Evolutionary conservation across 768 basidiomycete genomes (phyloP), one percentile per base, ranked within the genome.

Genomic region (Guyanaporus albipodus): DNA sequence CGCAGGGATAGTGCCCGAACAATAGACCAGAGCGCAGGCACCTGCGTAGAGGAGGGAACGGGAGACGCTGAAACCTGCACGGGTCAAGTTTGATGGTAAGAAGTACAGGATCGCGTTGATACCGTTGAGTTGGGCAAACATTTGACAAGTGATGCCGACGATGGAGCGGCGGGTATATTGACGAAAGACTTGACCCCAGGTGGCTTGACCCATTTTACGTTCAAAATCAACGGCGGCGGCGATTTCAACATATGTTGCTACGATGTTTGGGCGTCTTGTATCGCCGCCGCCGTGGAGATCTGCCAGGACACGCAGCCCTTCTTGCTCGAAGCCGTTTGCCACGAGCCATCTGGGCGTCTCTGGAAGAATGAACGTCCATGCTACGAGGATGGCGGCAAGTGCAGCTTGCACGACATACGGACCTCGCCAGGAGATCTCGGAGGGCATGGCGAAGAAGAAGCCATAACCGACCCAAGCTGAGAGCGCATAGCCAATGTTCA

Each of bases 81-180:
- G 71, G 5, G 72, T 70, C 48, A 79, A 64, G 48, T 73, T 77
- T 48, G 73, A 73, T 8, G 79, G 79, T 10, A 82, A 67, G 57
- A 77, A 80, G 55, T 81, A 82, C 21, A 81, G 66, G 40, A 83
- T 73, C 10, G 75, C 75, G 46, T 78, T 78, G 61, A 79, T 77
- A 18, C 77, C 76, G 55, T 79, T 78, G 59, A 76, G 73, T 50
- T 78, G 76, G 1, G 75, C 75, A 44, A 78, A 77, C 54, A 75
- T 72, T 52, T 83, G 81, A 34, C 75, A 75, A 0, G 73, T 74
- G 50, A 75, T 73, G 8, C 77, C 82, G 2, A 83, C 70, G 44
- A 73, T 50, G 5, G 72, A 63, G 18, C 80, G 75, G 14, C 73
- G 70, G 21, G 74, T 68, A 42, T 80, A 76, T 39, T 74, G 73